Evolutionary conservation across 192 early-diverging fungal species (phyloP).

Genomic region (Gigaspora rosea): DNA sequence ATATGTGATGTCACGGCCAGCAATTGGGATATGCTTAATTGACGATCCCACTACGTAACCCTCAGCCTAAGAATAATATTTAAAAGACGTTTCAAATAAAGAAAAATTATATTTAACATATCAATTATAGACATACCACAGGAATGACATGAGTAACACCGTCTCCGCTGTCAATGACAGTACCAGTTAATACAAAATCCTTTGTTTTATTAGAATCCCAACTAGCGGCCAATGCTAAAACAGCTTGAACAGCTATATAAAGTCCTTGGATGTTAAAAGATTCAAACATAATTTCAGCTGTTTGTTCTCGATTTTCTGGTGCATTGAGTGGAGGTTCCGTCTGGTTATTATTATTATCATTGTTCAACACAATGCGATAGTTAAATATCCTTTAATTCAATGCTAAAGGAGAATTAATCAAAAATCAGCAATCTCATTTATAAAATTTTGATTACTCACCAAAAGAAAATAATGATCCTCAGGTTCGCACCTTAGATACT

Average conservation of each 20-base stretch:
- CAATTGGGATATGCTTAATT: slow-evolving; percentile 99
- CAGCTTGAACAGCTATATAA: slow-evolving; percentile 99
- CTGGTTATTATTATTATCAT: slow-evolving; percentile 41
- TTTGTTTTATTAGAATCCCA: slow-evolving; percentile 86
- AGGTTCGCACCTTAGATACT: slow-evolving; percentile 97
- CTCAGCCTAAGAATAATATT: slow-evolving; percentile 68
- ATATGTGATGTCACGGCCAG: slow-evolving; percentile 94
- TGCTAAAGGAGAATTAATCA: too few relatives aligned
- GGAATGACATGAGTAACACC: slow-evolving; percentile 99
- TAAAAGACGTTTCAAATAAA: not conserved
- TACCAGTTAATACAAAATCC: slow-evolving; percentile 92
- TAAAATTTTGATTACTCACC: slow-evolving; percentile 46
- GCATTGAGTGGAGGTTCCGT: slow-evolving; percentile 98
- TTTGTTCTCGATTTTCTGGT: slow-evolving; percentile 98
- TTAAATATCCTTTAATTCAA: too few relatives aligned
- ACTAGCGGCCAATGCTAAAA: slow-evolving; percentile 93
- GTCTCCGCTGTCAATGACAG: slow-evolving; percentile 97
- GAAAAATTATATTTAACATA: not conserved
- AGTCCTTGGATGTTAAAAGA: slow-evolving; percentile 97
- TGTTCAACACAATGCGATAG: too few relatives aligned
- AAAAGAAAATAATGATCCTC: slow-evolving; percentile 97
- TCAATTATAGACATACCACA: slow-evolving; percentile 62
- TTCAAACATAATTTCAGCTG: slow-evolving; percentile 99
- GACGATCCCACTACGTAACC: slow-evolving; percentile 98
- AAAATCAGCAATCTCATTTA: not conserved